Evolutionary conservation across 768 basidiomycete species (phyloP).

Genomic region (Pleurotus tuoliensis): DNA sequence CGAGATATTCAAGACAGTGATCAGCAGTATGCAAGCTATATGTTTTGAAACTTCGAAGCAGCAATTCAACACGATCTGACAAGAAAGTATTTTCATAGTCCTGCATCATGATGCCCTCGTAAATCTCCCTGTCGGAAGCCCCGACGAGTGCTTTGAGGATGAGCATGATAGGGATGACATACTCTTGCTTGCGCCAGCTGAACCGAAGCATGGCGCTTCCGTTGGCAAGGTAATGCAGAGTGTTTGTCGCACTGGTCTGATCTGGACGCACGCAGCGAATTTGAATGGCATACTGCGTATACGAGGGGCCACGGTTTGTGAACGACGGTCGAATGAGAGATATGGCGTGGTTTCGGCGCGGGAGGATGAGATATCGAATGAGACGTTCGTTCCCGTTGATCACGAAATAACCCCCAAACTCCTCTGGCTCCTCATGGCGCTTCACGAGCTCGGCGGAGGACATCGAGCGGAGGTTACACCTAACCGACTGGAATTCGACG

Average conservation of each 20-base stretch:
- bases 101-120: constrained; percentile 93
- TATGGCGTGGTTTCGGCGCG: constrained; percentile 93
- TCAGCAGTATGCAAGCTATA: constrained; percentile 84
- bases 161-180: constrained; percentile 95
- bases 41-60: constrained; percentile 93
- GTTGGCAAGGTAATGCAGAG: constrained; percentile 95
- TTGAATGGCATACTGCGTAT: constrained; percentile 91
- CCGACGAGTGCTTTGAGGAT: constrained; percentile 89
- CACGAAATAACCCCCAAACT: constrained; percentile 98
- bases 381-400: constrained; percentile 99
- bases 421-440: constrained; percentile 94
- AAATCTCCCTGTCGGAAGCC: constrained; percentile 94
- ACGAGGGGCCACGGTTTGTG: constrained; percentile 88
- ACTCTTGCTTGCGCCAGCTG: constrained; percentile 97
- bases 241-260: constrained; percentile 91
- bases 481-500: constrained; percentile 56
- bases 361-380: constrained; percentile 95
- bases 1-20: constrained; percentile 92
- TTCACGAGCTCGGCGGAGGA: constrained; percentile 83
- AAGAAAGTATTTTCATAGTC: constrained; percentile 97
- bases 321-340: constrained; percentile 91
- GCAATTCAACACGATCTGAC: constrained; percentile 92
- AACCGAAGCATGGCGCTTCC: constrained; percentile 97
- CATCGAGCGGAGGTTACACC: constrained; percentile 88
- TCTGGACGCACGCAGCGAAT: constrained; percentile 94